Base-by-base conservation (phyloP, 163 green algal genomes). In the Prototheca cutis region DNA sequence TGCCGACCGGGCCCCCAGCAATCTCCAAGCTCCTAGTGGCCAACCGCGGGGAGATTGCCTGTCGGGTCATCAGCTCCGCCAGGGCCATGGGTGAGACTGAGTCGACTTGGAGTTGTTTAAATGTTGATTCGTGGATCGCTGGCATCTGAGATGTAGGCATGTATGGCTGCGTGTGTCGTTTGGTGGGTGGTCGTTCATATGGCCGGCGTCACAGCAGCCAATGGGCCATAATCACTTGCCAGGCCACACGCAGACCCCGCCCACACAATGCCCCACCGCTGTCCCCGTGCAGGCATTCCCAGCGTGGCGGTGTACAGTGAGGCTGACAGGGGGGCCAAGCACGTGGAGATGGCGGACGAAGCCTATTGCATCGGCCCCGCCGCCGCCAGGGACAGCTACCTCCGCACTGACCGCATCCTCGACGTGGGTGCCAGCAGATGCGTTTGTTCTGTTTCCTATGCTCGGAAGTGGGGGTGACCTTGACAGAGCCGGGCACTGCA, bases 11-110 rank as follows among this genome's bases (percentile, higher is more conserved):
- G 2, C 36, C 48, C 6, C 63, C 63, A 4, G 60, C 53, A 28
- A 68, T 83, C 21, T 39, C 56, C 10, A 84, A 84, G 40, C 40
- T 90, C 21, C 67, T 90, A 24, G 64, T 90, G 6, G 83, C 82
- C 34, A 90, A 90, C 63, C 77, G 88, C 3, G 88, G 88, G 15
- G 88, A 96, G 63, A 96, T 96, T 40, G 89, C 88, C 1, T 94
- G 86, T 55, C 75, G 89, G 6, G 75, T 96, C 15, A 63, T 95
- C 13, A 64, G 66, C 6, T 96, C 82, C 1, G 85, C 85, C 0
- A 61, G 72, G 47, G 73, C 73, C 13, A 64, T 94, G 6, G 85
- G 77, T 72, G 24, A 65, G 56, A 7, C 5, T 45, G 8, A 17
- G 8, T 29, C n/a, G n/a, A n/a, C n/a, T 47, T 45, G 36, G 36